These are phyloP conservation scores for Trametes cinnabarina DNA, from an alignment of 768 basidiomycete species.

Conservation along the genomic window DNA sequence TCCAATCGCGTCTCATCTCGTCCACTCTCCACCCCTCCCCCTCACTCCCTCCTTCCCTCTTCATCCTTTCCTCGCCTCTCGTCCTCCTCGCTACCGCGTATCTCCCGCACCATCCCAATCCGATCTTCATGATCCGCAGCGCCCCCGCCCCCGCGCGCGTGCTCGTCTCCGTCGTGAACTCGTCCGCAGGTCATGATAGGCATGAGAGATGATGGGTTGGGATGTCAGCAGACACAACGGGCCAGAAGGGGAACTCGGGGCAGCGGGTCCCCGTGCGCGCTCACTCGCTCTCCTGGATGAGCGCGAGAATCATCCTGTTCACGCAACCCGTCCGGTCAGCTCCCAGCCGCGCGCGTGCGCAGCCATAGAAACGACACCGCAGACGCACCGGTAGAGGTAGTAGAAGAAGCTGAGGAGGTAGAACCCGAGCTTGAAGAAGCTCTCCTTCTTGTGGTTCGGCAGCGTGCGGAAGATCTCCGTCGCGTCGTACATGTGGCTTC, in stretches of 20 bases:
- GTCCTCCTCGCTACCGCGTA: not conserved
- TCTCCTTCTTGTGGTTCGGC: conserved; percentile 92
- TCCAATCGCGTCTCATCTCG: not conserved
- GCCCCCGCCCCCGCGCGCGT: not conserved
- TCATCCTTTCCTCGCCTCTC: not conserved
- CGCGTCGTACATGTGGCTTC: conserved; percentile 98
- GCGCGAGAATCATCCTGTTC: conserved; percentile 50
- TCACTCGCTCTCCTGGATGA: conserved; percentile 46
- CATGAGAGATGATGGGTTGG: not conserved
- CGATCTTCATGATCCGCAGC: not conserved
- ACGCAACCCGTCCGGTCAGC: not conserved
- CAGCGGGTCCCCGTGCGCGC: not conserved
- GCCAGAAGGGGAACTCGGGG: not conserved
- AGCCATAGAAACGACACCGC: too few species aligned
- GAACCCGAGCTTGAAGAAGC: conserved; percentile 92
- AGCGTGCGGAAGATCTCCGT: conserved; percentile 98
- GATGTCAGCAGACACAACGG: not conserved
- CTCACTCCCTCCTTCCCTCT: not conserved
- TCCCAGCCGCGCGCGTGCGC: too few species aligned
- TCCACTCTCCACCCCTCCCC: not conserved
- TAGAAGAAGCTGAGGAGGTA: conserved; percentile 91
- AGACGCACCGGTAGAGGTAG: conserved; percentile 79
- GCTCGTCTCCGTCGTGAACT: conserved; percentile 1
- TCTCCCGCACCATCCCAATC: not conserved
- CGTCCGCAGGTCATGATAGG: conserved; percentile 5